Base-by-base conservation (phyloP, 768 basidiomycete species). In the Boletus eberwhitei region DNA sequence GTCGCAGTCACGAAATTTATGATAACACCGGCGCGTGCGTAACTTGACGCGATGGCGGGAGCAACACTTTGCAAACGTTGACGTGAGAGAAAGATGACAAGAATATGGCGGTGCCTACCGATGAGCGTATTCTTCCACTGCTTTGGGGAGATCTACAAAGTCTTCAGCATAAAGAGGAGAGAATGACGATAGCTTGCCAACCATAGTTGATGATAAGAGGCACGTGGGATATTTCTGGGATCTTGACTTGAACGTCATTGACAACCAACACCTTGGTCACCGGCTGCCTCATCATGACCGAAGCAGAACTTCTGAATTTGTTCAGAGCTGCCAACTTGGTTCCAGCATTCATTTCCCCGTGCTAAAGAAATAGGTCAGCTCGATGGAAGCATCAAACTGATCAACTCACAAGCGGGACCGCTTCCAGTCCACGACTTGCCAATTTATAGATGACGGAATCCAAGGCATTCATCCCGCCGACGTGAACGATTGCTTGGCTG, bases 1-100 rank as follows among this genome's bases (percentile, higher is more conserved):
- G 93, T 94, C 51, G 95, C 96, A 53, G 95, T 97, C 58, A 98
- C 95, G 64, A 98, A 94, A 71, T 96, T 98, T 67, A 99, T 82
- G 56, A 97, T 82, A 50, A 98, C 90, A 29, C 96, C 97, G 52
- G 93, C 88, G 49, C 93, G 86, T 38, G 86, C 81, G 68, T 92
- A 88, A 71, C 77, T 74, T 45, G 90, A 83, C n/a, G 91, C 87
- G 63, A 92, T 86, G 50, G 93, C 93, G 51, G 91, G 87, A 19
- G 90, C 83, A 61, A 94, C 90, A 50, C 91, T 93, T 62, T 4
- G 44, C 8, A 48, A 53, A 29, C 11, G 50, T 37, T 53, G 41
- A 50, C 46, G 49, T 64, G 21, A 64, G 52, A 37, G 36, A 49
- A 16, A 22, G 31, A 35, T 41, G 17, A 50, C 11, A 29, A 44